Conservation (phyloP, 495 filamentous ascomycete species). For the Thermochaetoides thermophila region DNA sequence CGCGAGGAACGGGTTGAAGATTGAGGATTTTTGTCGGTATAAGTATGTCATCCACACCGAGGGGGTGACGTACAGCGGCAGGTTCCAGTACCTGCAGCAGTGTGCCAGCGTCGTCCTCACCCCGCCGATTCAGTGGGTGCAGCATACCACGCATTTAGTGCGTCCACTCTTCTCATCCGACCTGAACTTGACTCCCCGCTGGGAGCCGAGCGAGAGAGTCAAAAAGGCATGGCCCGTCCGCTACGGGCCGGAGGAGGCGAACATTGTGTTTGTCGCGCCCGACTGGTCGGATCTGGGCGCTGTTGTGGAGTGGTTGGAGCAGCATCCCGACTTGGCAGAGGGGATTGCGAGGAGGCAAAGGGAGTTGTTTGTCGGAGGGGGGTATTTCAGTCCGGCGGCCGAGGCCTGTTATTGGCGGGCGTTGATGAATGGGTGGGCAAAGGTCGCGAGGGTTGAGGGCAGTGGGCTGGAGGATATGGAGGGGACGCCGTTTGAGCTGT, state of each 20-base stretch:
- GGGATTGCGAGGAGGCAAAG: conserved; percentile 36
- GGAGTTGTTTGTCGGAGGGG: conserved; percentile 26
- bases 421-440: conserved; percentile 32
- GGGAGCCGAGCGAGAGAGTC: conserved; percentile 11
- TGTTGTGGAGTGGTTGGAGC: conserved; percentile 28
- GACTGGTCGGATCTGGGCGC: conserved; percentile 38
- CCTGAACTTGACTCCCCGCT: conserved; percentile 10
- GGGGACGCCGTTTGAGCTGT: conserved; percentile 28
- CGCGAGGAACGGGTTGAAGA: conserved; percentile 24
- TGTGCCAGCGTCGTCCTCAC: conserved; percentile 34
- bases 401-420: conserved; percentile 41
- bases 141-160: conserved; percentile 36
- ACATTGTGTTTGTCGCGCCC: conserved; percentile 36
- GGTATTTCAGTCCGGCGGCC: conserved; percentile 35
- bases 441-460: conserved; percentile 21
- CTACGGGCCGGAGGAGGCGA: conserved; percentile 27
- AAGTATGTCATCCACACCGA: conserved; percentile 46
- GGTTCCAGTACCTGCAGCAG: conserved; percentile 38
- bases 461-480: conserved; percentile 19
- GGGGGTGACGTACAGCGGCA: conserved; percentile 43
- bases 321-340: conserved; percentile 26
- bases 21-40: conserved; percentile 37
- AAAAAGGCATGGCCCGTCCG: conserved; percentile 21
- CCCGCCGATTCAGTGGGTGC: conserved; percentile 33
- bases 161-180: conserved; percentile 25